Conservation (phyloP, 345 rosid genomes). For the Gossypium anomalum region DNA sequence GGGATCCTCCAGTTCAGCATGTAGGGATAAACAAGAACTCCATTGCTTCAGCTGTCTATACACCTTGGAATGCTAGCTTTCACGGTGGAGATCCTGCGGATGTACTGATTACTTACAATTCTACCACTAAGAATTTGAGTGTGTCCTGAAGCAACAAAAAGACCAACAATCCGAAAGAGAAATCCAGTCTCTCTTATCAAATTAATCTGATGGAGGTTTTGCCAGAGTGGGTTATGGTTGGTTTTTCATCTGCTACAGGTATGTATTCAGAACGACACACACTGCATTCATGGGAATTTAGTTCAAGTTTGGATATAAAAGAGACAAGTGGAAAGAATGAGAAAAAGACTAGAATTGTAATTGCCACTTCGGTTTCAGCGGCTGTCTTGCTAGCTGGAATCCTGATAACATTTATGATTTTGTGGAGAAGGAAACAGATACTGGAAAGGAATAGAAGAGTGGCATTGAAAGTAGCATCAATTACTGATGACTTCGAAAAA, state of each 20-base stretch:
- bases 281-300: constrained; percentile 40
- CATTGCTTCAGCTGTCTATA: constrained; percentile 22
- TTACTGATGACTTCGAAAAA: constrained; percentile 37
- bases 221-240: constrained; percentile 34
- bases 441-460: not conserved
- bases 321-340: not conserved
- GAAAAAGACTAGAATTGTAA: not conserved
- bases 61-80: constrained; percentile 36
- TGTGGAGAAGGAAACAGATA: constrained; percentile 12
- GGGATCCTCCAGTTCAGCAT: constrained; percentile 23
- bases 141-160: constrained; percentile 30
- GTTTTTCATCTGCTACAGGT: constrained; percentile 40
- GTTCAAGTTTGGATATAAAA: constrained; percentile 21
- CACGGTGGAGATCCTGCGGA: constrained; percentile 32
- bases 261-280: not conserved
- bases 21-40: constrained; percentile 45
- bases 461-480: constrained; percentile 14
- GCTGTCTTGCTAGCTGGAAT: constrained; percentile 7
- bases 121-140: constrained; percentile 25
- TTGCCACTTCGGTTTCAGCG: constrained; percentile 18
- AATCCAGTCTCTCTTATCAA: constrained; percentile 23
- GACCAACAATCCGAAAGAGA: constrained; percentile 11
- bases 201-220: constrained; percentile 27
- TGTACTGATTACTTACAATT: constrained; percentile 31
- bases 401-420: not conserved